Base-by-base conservation (phyloP, 2,329 filamentous ascomycete genomes). In the Cladorrhinum sp. region DNA sequence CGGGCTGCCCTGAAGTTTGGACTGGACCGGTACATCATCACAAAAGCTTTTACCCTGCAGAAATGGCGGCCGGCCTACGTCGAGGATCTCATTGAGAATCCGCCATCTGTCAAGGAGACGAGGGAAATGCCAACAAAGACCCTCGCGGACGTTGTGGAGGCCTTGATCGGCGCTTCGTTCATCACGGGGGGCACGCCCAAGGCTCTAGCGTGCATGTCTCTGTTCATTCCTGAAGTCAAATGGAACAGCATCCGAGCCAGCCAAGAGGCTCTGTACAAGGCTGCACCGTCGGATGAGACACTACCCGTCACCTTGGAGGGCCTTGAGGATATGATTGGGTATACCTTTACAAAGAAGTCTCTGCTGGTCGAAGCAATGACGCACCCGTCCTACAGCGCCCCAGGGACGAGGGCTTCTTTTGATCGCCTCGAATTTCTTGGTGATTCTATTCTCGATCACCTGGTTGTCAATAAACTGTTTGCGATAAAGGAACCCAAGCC, bases 371-470 rank as follows among this genome's bases (percentile, higher is more conserved):
- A 97, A 75, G 90, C 93, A 2, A 79, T 94, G 55, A 96, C 92
- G 0, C 93, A 97, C 70, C 78, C 85, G 0, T 93, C 90, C 0
- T 79, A 71, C 67, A 73, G 71, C 49, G 28, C 72, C 4, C 81
- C 79, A 55, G 78, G 77, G 28, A 73, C 76, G 16, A 77, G 81
- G 3, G 78, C 78, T 2, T 79, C 75, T 21, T 81, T 86, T 12
- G 90, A 97, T 66, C 84, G 92, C 0, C 82, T 97, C 1, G 94
- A 97, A 70, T 96, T 95, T 68, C 77, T 97, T 0, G 94, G 94
- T 1, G 94, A 98, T 67, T 85, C 92, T 0, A 79, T 97, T 2
- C 83, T 98, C 0, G 94, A 98, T 73, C 83, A 86, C 67, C 78
- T 96, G 59, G 78, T 97, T 54, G 86, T 91, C 7, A 78, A 76